Conservation (phyloP, 1,139 yeast species). For the Pichia sp. region DNA sequence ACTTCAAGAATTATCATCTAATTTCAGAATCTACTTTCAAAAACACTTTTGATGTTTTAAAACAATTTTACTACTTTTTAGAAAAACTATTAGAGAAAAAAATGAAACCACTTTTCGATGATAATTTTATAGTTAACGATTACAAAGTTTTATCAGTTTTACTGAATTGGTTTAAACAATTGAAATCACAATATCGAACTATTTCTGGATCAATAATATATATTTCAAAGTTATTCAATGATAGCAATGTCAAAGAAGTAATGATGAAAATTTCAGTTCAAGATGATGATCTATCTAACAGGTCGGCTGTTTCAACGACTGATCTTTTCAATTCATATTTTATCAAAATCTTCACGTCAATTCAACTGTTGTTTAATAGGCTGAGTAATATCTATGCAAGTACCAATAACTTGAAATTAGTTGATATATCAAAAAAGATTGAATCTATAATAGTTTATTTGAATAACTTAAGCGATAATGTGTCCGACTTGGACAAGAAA, state of each 20-base stretch:
- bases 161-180: conserved; percentile 18
- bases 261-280: too few species aligned
- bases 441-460: conserved; percentile 14
- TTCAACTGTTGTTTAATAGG: conserved; percentile 19
- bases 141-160: conserved; percentile 16
- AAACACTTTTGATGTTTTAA: conserved; percentile 21
- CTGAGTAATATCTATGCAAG: conserved; percentile 18
- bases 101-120: conserved; percentile 22
- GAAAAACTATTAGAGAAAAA: conserved; percentile 18
- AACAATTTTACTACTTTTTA: conserved; percentile 18
- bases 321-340: conserved; percentile 24
- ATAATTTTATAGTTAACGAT: conserved; percentile 21
- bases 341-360: conserved; percentile 23
- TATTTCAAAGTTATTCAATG: conserved; percentile 19
- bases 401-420: conserved; percentile 8
- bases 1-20: conserved; percentile 13
- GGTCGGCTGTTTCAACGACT: conserved; percentile 20
- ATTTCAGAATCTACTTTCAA: conserved; percentile 18
- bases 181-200: conserved; percentile 19
- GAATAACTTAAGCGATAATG: conserved; percentile 22
- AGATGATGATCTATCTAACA: conserved; percentile 14
- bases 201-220: conserved; percentile 23
- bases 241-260: conserved; percentile 2
- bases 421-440: conserved; percentile 6
- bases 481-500: conserved; percentile 23